These are phyloP conservation scores for Lachancea lanzarotensis DNA, from an alignment of 805 yeast species.

Conservation along the genomic window DNA sequence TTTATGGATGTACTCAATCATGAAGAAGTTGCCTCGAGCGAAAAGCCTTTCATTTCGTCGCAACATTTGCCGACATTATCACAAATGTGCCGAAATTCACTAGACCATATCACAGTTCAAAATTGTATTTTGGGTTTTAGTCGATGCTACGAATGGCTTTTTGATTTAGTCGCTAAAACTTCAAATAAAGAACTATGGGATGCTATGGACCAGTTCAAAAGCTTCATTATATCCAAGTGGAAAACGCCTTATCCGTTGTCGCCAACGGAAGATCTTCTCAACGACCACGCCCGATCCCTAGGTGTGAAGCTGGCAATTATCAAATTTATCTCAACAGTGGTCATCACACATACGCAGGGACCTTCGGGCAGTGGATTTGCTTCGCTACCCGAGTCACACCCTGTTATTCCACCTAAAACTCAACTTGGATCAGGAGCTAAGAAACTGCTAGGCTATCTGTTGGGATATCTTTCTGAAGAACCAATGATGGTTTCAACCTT, in stretches of 20 bases:
- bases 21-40: constrained; percentile 17
- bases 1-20: constrained; percentile 24
- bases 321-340: constrained; percentile 59
- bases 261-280: constrained; percentile 31
- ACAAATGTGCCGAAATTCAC: constrained; percentile 19
- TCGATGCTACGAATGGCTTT: constrained; percentile 40
- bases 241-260: constrained; percentile 48
- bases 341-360: constrained; percentile 46
- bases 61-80: constrained; percentile 24
- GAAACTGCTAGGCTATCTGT: constrained; percentile 57
- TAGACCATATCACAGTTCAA: constrained; percentile 33
- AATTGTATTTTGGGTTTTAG: constrained; percentile 37
- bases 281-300: constrained; percentile 44
- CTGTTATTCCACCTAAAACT: constrained; percentile 46
- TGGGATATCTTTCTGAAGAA: constrained; percentile 50
- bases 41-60: constrained; percentile 29
- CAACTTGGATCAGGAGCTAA: constrained; percentile 66
- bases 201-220: constrained; percentile 48
- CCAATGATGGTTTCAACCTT: constrained; percentile 49
- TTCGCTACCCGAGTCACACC: constrained; percentile 51
- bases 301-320: constrained; percentile 63
- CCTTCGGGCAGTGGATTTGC: constrained; percentile 36
- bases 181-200: constrained; percentile 46
- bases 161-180: constrained; percentile 40
- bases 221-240: constrained; percentile 55